Percentiles rank a stretch among this genome's conserved stretches.
These are phyloP conservation scores for Teratosphaeria viscida DNA, from an alignment of 2,329 filamentous ascomycete species.

Conservation along the genomic window DNA sequence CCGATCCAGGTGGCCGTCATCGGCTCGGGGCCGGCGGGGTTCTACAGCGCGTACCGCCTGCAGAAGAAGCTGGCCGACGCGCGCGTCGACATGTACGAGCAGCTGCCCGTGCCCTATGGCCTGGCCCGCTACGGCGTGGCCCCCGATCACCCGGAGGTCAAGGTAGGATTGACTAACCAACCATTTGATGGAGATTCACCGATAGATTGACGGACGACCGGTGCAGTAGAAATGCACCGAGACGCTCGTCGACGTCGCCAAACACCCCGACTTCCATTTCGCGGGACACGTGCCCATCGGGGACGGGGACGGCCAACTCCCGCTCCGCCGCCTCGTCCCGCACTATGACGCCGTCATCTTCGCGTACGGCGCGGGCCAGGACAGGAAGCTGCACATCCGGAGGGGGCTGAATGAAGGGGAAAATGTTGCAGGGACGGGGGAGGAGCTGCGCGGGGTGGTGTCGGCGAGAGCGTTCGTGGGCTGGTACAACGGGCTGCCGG, in stretches of 20 bases:
- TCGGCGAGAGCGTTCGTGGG: constrained; percentile 90
- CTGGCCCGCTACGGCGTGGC: constrained; percentile 90
- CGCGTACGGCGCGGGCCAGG: constrained; percentile 81
- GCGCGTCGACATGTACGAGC: constrained; percentile 90
- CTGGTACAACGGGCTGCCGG: constrained; percentile 95
- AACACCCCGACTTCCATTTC: constrained; percentile 74
- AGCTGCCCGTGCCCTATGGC: constrained; percentile 83
- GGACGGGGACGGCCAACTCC: constrained; percentile 40
- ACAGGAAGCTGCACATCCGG: constrained; percentile 67
- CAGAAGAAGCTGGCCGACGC: constrained; percentile 64
- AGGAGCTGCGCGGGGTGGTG: constrained; percentile 66
- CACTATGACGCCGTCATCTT: constrained; percentile 92
- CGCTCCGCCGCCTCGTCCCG: constrained; percentile 56
- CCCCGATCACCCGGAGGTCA: constrained; percentile 97
- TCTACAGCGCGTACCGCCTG: constrained; percentile 83
- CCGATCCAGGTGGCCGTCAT: constrained; percentile 79
- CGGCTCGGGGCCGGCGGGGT: constrained; percentile 72
- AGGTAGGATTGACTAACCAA: constrained; percentile 44
- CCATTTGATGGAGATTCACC: background rate
- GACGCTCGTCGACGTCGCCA: constrained; percentile 81
- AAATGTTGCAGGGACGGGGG: too few relatives aligned
- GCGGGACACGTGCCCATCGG: constrained; percentile 82
- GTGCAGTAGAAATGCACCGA: constrained; percentile 74
- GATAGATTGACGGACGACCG: constrained; percentile 8
- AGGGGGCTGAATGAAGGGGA: too few relatives aligned